Percentiles rank a stretch among this genome's conserved stretches.
These are phyloP conservation scores for Xylaria scruposa DNA, from an alignment of 495 filamentous ascomycete genomes.

Conservation along the genomic window DNA sequence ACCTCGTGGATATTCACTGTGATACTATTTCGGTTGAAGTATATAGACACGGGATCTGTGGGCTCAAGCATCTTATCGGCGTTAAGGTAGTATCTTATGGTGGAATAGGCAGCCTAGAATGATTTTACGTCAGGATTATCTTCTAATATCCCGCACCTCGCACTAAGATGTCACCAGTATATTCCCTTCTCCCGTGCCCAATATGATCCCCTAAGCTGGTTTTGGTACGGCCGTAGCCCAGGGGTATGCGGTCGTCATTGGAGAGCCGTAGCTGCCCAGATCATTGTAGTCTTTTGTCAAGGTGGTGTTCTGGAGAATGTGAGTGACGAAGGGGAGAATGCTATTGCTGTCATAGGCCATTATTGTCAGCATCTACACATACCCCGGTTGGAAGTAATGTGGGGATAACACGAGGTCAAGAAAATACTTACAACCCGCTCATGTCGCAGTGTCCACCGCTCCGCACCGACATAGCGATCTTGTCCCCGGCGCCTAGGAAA, in stretches of 20 bases:
- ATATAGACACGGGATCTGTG: slow-evolving; percentile 4
- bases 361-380: slow-evolving; percentile 27
- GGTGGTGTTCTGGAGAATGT: slow-evolving; percentile 55
- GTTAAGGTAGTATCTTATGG: background rate
- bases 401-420: background rate
- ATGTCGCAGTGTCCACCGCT: slow-evolving; percentile 58
- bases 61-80: slow-evolving; percentile 17
- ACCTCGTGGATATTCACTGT: background rate
- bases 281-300: slow-evolving; percentile 56
- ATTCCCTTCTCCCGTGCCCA: background rate
- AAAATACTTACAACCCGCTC: slow-evolving; percentile 53
- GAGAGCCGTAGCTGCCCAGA: slow-evolving; percentile 53
- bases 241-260: slow-evolving; percentile 55
- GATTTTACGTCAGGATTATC: slow-evolving; percentile 9
- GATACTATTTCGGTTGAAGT: slow-evolving; percentile 7
- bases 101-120: slow-evolving; percentile 9
- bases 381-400: background rate
- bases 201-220: slow-evolving; percentile 20
- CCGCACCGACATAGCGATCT: slow-evolving; percentile 58
- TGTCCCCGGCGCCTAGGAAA: slow-evolving; percentile 55
- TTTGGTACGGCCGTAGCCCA: slow-evolving; percentile 53
- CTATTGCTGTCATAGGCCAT: slow-evolving; percentile 42
- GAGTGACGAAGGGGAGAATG: slow-evolving; percentile 58
- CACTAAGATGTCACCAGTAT: background rate
- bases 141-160: background rate